Evolutionary conservation across 164 flowering plant genomes (phyloP).

Genomic region (Dillenia suffruticosa): DNA sequence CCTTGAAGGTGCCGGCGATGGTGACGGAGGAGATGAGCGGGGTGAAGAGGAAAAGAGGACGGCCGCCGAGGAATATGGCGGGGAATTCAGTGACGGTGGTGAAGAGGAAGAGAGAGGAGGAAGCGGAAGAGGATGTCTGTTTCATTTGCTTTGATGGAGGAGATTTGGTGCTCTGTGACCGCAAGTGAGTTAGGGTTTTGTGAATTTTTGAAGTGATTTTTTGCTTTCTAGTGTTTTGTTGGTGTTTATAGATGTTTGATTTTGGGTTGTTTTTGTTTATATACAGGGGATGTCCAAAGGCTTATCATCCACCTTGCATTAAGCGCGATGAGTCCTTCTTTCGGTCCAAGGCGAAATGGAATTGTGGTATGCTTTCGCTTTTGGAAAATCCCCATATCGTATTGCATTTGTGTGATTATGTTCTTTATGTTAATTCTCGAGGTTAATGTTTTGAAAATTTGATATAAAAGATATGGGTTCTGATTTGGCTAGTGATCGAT

Average conservation of each 20-base stretch:
- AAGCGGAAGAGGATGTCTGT: slow-evolving; percentile 83
- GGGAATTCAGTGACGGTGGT: slow-evolving; percentile 17
- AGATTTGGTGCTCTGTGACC: slow-evolving; percentile 89
- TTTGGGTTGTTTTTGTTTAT: background rate
- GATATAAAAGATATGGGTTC: background rate
- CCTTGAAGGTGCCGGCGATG: slow-evolving; percentile 8
- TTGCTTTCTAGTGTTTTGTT: background rate
- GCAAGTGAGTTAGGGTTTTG: slow-evolving; percentile 44
- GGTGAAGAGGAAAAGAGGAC: slow-evolving; percentile 62
- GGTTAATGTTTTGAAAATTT: background rate
- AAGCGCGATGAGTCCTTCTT: slow-evolving; percentile 89
- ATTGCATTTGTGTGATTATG: background rate
- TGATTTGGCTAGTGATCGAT: no score
- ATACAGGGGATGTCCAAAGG: slow-evolving; percentile 90
- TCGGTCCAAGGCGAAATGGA: slow-evolving; percentile 84
- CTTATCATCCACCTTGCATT: slow-evolving; percentile 88
- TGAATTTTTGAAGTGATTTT: background rate
- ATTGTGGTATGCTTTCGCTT: slow-evolving; percentile 61
- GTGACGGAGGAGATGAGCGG: slow-evolving; percentile 11
- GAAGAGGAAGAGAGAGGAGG: slow-evolving; percentile 22
- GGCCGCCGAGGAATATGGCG: slow-evolving; percentile 41
- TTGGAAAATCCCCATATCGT: no score
- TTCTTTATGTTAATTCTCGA: background rate
- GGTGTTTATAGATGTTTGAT: background rate
- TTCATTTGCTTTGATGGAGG: slow-evolving; percentile 98